Evolutionary conservation across 805 yeast genomes (phyloP).

Genomic region (Yarrowia sp.): DNA sequence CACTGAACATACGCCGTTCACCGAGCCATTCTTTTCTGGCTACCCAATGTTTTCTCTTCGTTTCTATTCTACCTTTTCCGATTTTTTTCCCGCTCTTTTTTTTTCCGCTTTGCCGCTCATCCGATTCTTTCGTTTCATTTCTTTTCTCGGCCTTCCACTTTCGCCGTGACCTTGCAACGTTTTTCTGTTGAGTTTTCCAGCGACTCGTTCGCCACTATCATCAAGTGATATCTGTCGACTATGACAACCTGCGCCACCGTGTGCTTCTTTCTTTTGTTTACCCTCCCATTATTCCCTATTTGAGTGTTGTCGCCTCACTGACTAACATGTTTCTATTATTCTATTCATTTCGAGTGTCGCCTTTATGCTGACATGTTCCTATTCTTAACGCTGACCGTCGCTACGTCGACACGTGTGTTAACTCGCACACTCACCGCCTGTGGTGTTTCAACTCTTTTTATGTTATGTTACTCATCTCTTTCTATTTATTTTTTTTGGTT

Average conservation of each 20-base stretch:
- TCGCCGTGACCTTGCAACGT: background rate
- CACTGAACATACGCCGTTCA: background rate
- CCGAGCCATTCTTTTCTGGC: background rate
- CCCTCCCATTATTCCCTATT: background rate
- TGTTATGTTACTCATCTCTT: background rate
- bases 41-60: background rate
- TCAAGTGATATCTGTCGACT: background rate
- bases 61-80: background rate
- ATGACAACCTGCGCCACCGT: background rate
- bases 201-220: background rate
- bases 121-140: background rate
- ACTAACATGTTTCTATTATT: background rate
- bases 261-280: background rate
- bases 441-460: background rate
- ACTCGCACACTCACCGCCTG: conserved; percentile 3
- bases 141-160: background rate
- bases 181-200: background rate
- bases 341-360: background rate
- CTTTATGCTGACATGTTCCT: background rate
- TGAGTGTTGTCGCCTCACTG: background rate
- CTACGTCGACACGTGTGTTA: background rate
- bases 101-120: background rate
- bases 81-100: background rate
- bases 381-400: background rate
- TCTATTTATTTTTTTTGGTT: background rate